Conservation (phyloP, 345 rosid species). For the Atalantia buxifolia region DNA sequence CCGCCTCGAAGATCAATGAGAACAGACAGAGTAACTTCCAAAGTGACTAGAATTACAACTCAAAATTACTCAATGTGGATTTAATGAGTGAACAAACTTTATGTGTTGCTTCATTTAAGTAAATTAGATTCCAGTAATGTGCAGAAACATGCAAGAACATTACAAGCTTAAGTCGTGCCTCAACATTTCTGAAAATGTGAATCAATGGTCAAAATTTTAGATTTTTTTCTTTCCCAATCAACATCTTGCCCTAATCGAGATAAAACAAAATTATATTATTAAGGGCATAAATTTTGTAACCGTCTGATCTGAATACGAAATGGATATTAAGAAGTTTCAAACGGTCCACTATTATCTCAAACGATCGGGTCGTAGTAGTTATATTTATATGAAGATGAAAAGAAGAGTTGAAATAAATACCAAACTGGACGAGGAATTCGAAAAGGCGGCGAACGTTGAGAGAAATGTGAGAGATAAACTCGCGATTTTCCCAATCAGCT, state of each 20-base stretch:
- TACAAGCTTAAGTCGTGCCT: neutral
- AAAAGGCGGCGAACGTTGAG: constrained; percentile 99
- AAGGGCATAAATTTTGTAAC: neutral
- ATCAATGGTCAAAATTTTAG: neutral
- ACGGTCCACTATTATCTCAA: neutral
- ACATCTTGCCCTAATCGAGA: neutral
- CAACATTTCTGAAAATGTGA: neutral
- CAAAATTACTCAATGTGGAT: neutral
- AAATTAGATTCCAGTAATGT: neutral
- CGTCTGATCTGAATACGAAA: neutral
- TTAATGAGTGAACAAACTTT: neutral
- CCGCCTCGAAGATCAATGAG: neutral
- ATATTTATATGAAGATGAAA: neutral
- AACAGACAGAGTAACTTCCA: constrained; percentile 1
- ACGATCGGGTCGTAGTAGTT: neutral
- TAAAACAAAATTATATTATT: neutral
- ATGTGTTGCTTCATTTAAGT: neutral
- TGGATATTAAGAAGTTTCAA: neutral
- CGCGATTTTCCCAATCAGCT: constrained; percentile 99
- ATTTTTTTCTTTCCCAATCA: neutral
- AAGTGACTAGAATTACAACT: neutral
- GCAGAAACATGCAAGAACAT: neutral
- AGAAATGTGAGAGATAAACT: constrained; percentile 93
- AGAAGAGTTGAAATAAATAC: constrained; percentile 22
- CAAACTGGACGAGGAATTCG: constrained; percentile 94